A percentile compares a stretch with the other conserved stretches of the same genome.
phyloP scores from a whole-genome alignment of 1,139 yeast genomes.

The Blastobotrys apis region DNA sequence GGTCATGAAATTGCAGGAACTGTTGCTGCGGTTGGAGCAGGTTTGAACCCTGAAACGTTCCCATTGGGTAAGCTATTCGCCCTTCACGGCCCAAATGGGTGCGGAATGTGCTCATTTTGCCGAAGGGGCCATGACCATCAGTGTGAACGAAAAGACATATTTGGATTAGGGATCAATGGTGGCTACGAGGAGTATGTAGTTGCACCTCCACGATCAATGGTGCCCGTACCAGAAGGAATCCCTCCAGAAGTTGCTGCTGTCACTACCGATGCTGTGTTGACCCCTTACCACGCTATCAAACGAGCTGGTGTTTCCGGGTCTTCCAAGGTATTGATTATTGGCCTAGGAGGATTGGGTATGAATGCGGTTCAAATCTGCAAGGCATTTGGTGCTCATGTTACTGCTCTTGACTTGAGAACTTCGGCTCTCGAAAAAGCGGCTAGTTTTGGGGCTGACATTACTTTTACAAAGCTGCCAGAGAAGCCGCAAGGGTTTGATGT shows the following conservation, averaged over 20 bases:
- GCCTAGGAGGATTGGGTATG: constrained; percentile 50
- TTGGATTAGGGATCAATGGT: constrained; percentile 45
- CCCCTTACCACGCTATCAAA: constrained; percentile 49
- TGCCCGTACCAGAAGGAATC: constrained; percentile 46
- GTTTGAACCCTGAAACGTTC: constrained; percentile 30
- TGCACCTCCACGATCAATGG: constrained; percentile 11
- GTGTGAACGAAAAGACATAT: constrained; percentile 32
- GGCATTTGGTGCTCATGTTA: constrained; percentile 41
- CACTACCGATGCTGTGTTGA: constrained; percentile 49
- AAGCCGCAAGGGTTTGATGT: constrained; percentile 27
- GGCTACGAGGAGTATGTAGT: constrained; percentile 49
- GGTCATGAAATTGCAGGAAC: constrained; percentile 56
- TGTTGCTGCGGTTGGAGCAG: constrained; percentile 40
- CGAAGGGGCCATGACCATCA: constrained; percentile 42
- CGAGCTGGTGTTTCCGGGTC: constrained; percentile 38
- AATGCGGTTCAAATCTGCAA: constrained; percentile 47
- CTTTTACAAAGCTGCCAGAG: constrained; percentile 35
- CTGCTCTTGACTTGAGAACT: constrained; percentile 42
- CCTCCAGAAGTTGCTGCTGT: constrained; percentile 47
- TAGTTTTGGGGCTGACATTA: constrained; percentile 45
- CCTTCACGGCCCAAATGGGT: constrained; percentile 39
- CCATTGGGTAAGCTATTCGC: constrained; percentile 41
- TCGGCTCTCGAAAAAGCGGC: constrained; percentile 36
- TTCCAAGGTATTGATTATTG: constrained; percentile 43
- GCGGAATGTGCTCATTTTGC: constrained; percentile 45